Base-by-base conservation (phyloP, 768 basidiomycete species). In the Calocera viscosa region DNA sequence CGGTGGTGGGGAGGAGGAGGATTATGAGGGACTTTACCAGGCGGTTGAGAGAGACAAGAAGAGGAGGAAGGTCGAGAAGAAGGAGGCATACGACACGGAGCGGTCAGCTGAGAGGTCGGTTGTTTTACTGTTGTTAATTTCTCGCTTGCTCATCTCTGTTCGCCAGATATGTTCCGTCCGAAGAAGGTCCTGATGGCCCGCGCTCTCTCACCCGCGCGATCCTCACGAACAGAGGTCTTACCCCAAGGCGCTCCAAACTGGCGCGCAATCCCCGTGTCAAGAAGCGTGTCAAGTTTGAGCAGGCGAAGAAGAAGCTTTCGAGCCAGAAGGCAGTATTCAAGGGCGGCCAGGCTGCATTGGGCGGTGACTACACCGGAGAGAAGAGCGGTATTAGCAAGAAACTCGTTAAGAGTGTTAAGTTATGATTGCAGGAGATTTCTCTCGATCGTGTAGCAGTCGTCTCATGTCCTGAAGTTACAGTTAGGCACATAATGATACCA, bases 251-350 rank as follows among this genome's bases (percentile, higher is more conserved):
- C 67, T 80, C 89, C 47, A 97, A 98, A 78, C 82, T 83, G 66
- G 91, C 92, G 39, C 91, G 94, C 70, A 99, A 99, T 78, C 94
- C 95, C 43, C 86, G 96, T 68, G 94, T 98, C 77, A 98, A 97
- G 84, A 99, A 99, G 76, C 84, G 92, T 35, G 83, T 88, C 77
- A 88, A 75, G 41, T 72, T 88, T 81, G 94, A 94, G 73, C 89
- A 96, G 78, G 95, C 94, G 70, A 91, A 95, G 81, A 93, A 90
- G 79, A 92, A 88, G 78, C 79, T 97, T 16, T 78, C 87, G 32
- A 93, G 90, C 26, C 92, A 94, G 76, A 89, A 91, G 76, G 86
- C 94, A 19, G 82, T 94, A n/a, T 98, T 86, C 84, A 94, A 89
- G 75, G 92, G 93, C 65, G 94, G 94, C 40, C 75, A 88, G 66